Evolutionary conservation across 2,329 filamentous ascomycete genomes (phyloP), one percentile per base, ranked within the genome.

Genomic region (Aspergillus hortae): DNA sequence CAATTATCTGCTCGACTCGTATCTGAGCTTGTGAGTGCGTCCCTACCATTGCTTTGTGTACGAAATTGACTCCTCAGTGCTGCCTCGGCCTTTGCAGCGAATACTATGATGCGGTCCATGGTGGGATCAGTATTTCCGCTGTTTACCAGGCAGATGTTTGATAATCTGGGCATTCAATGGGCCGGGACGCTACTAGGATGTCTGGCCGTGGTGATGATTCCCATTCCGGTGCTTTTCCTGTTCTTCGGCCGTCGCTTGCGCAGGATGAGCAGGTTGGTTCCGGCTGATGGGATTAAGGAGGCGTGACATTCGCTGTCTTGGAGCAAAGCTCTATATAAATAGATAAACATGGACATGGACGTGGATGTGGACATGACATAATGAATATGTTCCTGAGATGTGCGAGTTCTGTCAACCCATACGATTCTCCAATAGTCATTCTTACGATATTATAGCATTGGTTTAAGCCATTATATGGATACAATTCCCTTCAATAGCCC

Each of bases 71-170:
- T 23, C 23, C 4, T 23, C 23, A 62, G 60, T 15, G 60, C 60
- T 12, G 57, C 57, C 11, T 61, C 60, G 2, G 58, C 58, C 10
- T 60, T 62, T 21, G 58, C 58, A 1, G 60, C 58, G 6, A 62
- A 60, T 27, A 61, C 58, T 9, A 60, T 61, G 53, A 57, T 62
- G 57, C 58, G 58, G n/a, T 61, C 58, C 4, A 51, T 58, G 44
- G 57, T 60, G 12, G 60, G 57, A 5, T 55, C 55, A 1, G 47
- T 48, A n/a, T 62, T 62, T 25, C 60, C 60, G 2, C 52, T 62
- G 3, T 62, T 62, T 43, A 54, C 58, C 5, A 50, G 52, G 3
- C 58, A 61, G 23, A 62, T 62, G 60, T 61, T 61, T 41, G 45
- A 58, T 32, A 58, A 61, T 17, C n/a, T 61, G 12, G 60, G 58